phyloP scores from a whole-genome alignment of 129 eudicot genomes.

The Chrysanthemum lavandulifolium region DNA sequence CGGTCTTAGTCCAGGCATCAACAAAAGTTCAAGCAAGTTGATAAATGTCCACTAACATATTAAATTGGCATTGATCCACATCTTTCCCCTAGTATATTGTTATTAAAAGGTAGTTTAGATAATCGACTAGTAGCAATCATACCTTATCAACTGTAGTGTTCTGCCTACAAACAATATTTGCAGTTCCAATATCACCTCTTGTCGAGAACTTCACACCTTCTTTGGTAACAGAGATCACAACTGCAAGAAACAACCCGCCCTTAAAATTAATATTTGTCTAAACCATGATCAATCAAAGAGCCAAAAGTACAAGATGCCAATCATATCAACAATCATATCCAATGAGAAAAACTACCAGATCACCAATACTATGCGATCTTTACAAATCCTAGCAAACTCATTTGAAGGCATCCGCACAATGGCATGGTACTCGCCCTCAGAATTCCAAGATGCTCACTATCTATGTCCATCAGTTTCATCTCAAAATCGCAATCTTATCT shows the following conservation, averaged over 20 bases:
- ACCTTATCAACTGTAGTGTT: slow-evolving; percentile 94
- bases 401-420: slow-evolving; percentile 90
- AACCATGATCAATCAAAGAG: not conserved
- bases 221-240: slow-evolving; percentile 91
- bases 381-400: slow-evolving; percentile 90
- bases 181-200: slow-evolving; percentile 92
- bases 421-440: slow-evolving; percentile 91
- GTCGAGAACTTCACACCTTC: slow-evolving; percentile 96
- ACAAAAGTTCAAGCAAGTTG: too few relatives aligned
- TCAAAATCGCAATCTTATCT: slow-evolving; percentile 94
- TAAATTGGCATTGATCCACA: too few relatives aligned
- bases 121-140: not conserved
- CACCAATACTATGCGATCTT: slow-evolving; percentile 92
- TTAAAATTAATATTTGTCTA: not conserved
- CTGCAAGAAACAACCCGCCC: slow-evolving; percentile 37
- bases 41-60: too few relatives aligned
- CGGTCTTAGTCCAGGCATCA: too few relatives aligned
- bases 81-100: too few relatives aligned
- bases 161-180: slow-evolving; percentile 85
- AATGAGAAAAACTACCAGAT: slow-evolving; percentile 45
- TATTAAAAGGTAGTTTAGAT: not conserved
- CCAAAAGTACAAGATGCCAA: not conserved
- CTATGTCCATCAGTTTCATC: slow-evolving; percentile 97
- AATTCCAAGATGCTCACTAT: slow-evolving; percentile 90
- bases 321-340: not conserved